A percentile compares a stretch with the other conserved stretches of the same genome.
Evolutionary conservation across 2,329 filamentous ascomycete genomes (phyloP).

Genomic region (Byssochlamys sp.): DNA sequence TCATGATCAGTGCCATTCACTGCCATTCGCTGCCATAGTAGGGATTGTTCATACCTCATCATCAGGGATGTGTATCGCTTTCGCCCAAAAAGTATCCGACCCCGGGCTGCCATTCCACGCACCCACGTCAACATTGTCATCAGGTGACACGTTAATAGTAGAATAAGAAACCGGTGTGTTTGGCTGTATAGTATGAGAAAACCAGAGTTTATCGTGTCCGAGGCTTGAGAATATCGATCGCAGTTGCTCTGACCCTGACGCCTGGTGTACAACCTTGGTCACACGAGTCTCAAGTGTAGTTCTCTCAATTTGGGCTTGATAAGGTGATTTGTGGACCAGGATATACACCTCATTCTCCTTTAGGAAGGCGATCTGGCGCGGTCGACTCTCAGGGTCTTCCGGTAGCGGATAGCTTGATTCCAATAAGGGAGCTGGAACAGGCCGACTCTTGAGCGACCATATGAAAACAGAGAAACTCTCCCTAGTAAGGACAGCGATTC

Average conservation of each 20-base stretch:
- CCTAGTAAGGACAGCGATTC: slow-evolving; percentile 63
- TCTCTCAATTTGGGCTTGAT: slow-evolving; percentile 20
- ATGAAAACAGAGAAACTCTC: slow-evolving; percentile 58
- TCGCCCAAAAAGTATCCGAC: slow-evolving; percentile 31
- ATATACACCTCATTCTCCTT: slow-evolving; percentile 35
- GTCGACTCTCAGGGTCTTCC: slow-evolving; percentile 18
- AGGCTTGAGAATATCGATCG: slow-evolving; percentile 29
- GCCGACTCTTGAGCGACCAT: slow-evolving; percentile 49
- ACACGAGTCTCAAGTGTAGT: slow-evolving; percentile 26
- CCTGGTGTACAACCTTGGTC: slow-evolving; percentile 20
- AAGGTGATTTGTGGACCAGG: slow-evolving; percentile 27
- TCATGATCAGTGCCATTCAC: slow-evolving; percentile 8
- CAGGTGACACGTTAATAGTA: slow-evolving; percentile 13
- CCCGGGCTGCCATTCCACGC: slow-evolving; percentile 24
- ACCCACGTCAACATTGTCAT: slow-evolving; percentile 10
- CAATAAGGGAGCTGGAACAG: slow-evolving; percentile 28
- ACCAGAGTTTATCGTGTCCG: slow-evolving; percentile 28
- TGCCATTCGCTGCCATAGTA: not conserved
- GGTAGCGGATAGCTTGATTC: slow-evolving; percentile 30
- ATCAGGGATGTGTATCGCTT: slow-evolving; percentile 26
- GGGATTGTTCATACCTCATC: slow-evolving; percentile 26
- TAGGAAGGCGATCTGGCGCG: slow-evolving; percentile 40
- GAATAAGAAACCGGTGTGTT: slow-evolving; percentile 23
- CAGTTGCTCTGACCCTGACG: slow-evolving; percentile 24
- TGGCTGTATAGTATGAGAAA: slow-evolving; percentile 21